phyloP scores from a whole-genome alignment of 2,329 filamentous ascomycete genomes.

The Chaetomium olivaceum region DNA sequence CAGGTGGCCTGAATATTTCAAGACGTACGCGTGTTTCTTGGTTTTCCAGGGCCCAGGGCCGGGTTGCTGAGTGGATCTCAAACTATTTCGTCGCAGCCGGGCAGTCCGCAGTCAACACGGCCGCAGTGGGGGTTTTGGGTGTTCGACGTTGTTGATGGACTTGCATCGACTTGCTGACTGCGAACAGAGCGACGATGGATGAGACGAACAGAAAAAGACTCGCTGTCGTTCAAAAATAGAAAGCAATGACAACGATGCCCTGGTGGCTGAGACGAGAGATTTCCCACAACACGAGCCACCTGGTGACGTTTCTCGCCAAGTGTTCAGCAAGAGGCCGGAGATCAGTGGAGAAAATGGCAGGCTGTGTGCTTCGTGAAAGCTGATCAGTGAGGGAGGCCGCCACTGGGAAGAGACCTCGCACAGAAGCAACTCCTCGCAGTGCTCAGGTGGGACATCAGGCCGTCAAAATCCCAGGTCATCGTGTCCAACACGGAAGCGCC shows the following conservation, averaged over 20 bases:
- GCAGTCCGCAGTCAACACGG: background rate
- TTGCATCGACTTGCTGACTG: too few relatives aligned
- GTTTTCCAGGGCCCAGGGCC: slow-evolving; percentile 12
- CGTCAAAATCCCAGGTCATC: background rate
- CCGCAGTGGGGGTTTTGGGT: background rate
- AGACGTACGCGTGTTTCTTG: background rate
- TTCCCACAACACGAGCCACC: slow-evolving; percentile 11
- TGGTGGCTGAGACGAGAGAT: background rate
- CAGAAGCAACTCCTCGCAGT: background rate
- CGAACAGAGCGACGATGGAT: background rate
- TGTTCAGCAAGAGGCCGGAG: slow-evolving; percentile 6
- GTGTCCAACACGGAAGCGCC: background rate
- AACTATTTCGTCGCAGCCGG: background rate
- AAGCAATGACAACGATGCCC: background rate
- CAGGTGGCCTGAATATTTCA: background rate
- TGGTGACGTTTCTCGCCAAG: slow-evolving; percentile 22
- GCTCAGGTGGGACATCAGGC: too few relatives aligned
- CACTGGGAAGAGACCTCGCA: background rate
- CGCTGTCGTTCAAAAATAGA: background rate
- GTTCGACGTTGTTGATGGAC: too few relatives aligned
- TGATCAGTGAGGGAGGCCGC: background rate
- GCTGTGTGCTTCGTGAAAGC: slow-evolving; percentile 8
- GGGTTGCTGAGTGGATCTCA: background rate
- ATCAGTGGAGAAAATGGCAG: slow-evolving; percentile 19
- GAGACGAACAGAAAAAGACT: background rate